A percentile compares a stretch with the other conserved stretches of the same genome.
Conservation (phyloP, 257 asterid genomes). For the Voacanga thouarsii region DNA sequence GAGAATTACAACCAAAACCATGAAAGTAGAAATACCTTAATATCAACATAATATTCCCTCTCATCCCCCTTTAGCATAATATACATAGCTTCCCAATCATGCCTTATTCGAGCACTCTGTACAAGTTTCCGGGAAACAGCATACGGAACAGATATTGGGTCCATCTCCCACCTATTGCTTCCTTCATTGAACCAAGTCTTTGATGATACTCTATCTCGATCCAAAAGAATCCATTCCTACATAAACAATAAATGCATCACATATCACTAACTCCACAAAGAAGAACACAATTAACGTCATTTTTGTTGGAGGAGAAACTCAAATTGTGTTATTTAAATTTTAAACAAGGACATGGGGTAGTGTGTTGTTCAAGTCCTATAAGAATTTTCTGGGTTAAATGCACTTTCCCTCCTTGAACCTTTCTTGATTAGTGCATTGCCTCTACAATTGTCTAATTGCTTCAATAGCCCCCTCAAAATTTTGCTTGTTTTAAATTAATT, state of each 20-base stretch:
- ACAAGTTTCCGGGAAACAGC: conserved; percentile 83
- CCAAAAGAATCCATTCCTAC: conserved; percentile 74
- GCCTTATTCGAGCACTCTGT: conserved; percentile 89
- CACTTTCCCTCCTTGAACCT: too few species aligned
- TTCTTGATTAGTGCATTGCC: too few species aligned
- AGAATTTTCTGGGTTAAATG: background rate
- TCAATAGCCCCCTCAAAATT: too few species aligned
- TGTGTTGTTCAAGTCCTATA: background rate
- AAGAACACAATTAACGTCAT: conserved; percentile 13
- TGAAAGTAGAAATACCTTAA: conserved; percentile 51
- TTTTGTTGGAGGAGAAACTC: background rate
- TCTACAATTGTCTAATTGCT: too few species aligned
- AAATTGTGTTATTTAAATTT: background rate
- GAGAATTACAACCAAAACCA: conserved; percentile 15
- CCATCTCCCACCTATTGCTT: conserved; percentile 87
- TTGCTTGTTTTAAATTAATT: too few species aligned
- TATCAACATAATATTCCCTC: conserved; percentile 73
- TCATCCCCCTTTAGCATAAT: conserved; percentile 78
- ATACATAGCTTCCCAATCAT: conserved; percentile 91
- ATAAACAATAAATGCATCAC: conserved; percentile 17
- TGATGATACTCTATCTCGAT: conserved; percentile 88
- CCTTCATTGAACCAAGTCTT: conserved; percentile 87
- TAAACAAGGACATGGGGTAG: background rate
- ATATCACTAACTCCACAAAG: conserved; percentile 9
- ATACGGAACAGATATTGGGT: conserved; percentile 90